Evolutionary conservation across 2,329 filamentous ascomycete species (phyloP).

Genomic region (Aureobasidium sp.): DNA sequence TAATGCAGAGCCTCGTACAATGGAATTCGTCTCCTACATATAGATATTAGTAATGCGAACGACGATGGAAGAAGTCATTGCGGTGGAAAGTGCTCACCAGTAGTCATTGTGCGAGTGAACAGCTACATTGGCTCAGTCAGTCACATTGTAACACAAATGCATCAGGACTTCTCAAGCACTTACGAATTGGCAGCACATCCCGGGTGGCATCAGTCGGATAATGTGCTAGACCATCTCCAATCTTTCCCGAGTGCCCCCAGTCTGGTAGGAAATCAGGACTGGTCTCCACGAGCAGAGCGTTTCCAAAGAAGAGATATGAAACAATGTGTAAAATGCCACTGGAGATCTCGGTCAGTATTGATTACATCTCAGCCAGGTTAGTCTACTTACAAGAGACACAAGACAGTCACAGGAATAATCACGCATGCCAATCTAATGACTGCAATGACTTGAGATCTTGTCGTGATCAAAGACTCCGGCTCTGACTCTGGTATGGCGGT

Average conservation of each 20-base stretch:
- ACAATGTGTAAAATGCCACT: constrained; percentile 38
- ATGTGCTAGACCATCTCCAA: constrained; percentile 28
- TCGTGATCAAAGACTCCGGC: neutral
- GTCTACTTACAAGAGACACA: constrained; percentile 16
- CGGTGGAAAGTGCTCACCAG: constrained; percentile 30
- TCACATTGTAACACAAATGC: neutral
- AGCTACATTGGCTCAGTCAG: constrained; percentile 17
- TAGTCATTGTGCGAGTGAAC: constrained; percentile 69
- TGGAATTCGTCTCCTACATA: constrained; percentile 45
- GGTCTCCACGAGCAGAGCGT: constrained; percentile 28
- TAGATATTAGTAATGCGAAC: no score
- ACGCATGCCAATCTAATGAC: neutral
- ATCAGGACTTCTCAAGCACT: neutral
- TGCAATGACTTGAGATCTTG: neutral
- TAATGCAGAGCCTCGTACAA: constrained; percentile 55
- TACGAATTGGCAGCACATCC: constrained; percentile 43
- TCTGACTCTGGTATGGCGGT: neutral
- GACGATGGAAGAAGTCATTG: no score
- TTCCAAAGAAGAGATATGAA: constrained; percentile 33
- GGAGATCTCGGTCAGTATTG: neutral
- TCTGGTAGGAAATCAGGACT: constrained; percentile 28
- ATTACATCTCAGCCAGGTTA: neutral
- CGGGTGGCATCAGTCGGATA: constrained; percentile 36
- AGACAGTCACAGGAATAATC: constrained; percentile 10
- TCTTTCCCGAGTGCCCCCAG: constrained; percentile 37